Evolutionary conservation across 2,329 filamentous ascomycete genomes (phyloP).

Genomic region (Pyricularia pennisetigena): DNA sequence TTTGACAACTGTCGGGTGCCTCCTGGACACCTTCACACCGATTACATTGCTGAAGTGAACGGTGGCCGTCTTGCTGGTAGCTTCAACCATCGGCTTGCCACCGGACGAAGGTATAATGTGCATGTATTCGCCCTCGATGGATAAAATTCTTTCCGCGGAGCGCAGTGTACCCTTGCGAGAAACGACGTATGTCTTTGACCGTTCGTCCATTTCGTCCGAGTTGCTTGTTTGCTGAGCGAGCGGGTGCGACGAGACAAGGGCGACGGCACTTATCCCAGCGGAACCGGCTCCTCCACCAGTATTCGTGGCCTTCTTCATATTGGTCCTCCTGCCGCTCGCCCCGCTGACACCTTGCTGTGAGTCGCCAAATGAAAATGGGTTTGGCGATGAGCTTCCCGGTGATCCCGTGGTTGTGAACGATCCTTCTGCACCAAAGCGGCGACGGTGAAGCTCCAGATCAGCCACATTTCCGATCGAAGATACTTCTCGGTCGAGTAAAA

Average conservation of each 20-base stretch:
- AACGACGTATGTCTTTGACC: constrained; percentile 69
- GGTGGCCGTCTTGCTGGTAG: constrained; percentile 62
- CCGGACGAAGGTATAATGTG: constrained; percentile 68
- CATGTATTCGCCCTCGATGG: constrained; percentile 78
- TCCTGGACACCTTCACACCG: constrained; percentile 70
- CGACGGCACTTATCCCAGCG: not conserved
- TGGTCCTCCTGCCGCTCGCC: constrained; percentile 1
- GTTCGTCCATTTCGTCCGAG: constrained; percentile 45
- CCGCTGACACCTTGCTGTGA: not conserved
- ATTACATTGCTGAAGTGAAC: constrained; percentile 77
- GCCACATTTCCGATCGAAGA: constrained; percentile 66
- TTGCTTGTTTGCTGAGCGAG: constrained; percentile 53
- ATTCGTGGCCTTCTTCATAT: not conserved
- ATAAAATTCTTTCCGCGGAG: constrained; percentile 64
- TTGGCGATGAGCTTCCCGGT: constrained; percentile 61
- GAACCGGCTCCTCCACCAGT: not conserved
- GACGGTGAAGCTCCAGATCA: constrained; percentile 65
- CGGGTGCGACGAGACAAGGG: constrained; percentile 35
- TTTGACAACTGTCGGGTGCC: constrained; percentile 73
- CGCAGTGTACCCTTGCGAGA: constrained; percentile 77
- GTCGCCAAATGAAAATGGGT: constrained; percentile 37
- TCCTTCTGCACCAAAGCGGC: constrained; percentile 67
- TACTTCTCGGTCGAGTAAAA: constrained; percentile 67
- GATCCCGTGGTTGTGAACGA: constrained; percentile 56
- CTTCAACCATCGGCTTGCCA: constrained; percentile 55